These are phyloP conservation scores for Fraxinus velutina DNA, from an alignment of 305 asterid genomes.

Conservation along the genomic window DNA sequence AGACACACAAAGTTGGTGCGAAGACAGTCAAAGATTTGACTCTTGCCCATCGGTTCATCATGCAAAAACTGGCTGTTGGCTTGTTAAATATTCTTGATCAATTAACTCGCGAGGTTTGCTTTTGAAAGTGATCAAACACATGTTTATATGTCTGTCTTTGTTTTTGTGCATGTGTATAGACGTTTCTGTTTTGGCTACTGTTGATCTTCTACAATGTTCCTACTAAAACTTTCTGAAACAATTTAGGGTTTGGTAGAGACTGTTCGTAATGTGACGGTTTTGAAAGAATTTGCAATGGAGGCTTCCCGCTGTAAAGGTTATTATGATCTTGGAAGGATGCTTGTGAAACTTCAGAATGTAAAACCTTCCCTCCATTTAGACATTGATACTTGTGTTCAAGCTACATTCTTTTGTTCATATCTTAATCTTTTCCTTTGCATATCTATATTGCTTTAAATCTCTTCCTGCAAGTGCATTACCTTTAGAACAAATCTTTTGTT, in stretches of 20 bases:
- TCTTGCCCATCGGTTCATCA: constrained; percentile 80
- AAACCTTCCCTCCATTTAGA: constrained; percentile 32
- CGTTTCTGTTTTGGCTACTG: constrained; percentile 10
- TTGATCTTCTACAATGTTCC: constrained; percentile 21
- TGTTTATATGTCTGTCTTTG: constrained; percentile 4
- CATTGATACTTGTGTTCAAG: background rate
- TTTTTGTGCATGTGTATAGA: constrained; percentile 5
- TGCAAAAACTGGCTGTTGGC: constrained; percentile 92
- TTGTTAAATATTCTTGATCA: constrained; percentile 81
- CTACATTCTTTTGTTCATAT: background rate
- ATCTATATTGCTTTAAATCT: background rate
- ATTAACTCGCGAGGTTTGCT: constrained; percentile 76
- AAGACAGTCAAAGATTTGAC: constrained; percentile 80
- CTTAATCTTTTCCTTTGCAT: constrained; percentile 15
- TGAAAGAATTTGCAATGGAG: constrained; percentile 91
- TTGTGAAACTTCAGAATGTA: constrained; percentile 83
- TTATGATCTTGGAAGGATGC: constrained; percentile 88
- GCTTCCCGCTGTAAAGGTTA: constrained; percentile 83
- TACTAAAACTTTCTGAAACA: constrained; percentile 27
- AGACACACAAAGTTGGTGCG: constrained; percentile 72
- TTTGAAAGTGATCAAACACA: constrained; percentile 18
- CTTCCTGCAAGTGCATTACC: constrained; percentile 3
- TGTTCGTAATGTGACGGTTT: constrained; percentile 67
- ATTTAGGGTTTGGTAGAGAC: constrained; percentile 76
- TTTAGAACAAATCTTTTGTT: background rate